Evolutionary conservation across 2,329 filamentous ascomycete species (phyloP), one percentile per base, ranked within the genome.

Genomic region (Rhinocladiella similis): DNA sequence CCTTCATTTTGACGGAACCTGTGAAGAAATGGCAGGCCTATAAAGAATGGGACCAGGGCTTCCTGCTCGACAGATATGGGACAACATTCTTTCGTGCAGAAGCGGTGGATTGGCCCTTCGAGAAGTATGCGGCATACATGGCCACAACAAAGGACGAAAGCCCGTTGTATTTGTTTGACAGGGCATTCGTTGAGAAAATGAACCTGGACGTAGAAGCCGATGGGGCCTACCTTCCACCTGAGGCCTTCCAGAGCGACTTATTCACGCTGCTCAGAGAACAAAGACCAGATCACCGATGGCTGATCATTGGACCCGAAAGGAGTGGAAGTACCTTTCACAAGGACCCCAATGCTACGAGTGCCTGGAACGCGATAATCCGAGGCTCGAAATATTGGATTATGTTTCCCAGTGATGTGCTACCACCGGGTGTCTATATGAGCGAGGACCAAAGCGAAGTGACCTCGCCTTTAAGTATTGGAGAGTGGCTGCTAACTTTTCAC

Each of bases 321-420:
- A 95, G 90, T 68, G 93, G 93, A 27, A 95, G 90, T 63, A 97
- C 92, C 3, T 97, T 97, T 70, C 93, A 97, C 77, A 97, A 97
- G 70, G 85, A 87, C 65, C 84, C 83, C 2, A 86, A 87, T 68
- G 83, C 82, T 1, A 86, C 81, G 16, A 77, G 86, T 66, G 93
- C 94, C 0, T 97, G 93, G 94, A 97, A 97, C 70, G 93, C 92
- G 1, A 90, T 97, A 13, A 78, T 97, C 25, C 85, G 88, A 57
- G 94, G 93, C 4, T 84, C 87, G 33, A 97, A 97, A 70, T 97
- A 97, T 78, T 97, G 94, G 93, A 93, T 97, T 71, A 95, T 97
- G 91, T 97, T 97, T 68, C 91, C 91, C 0, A 88, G 89, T 0
- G 71, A 77, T 1, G 75, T 75, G 16, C 70, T 80, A 5, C 83